Evolutionary conservation across 176 grass and related monocot species (phyloP).

Genomic region (Hyparrhenia diplandra): DNA sequence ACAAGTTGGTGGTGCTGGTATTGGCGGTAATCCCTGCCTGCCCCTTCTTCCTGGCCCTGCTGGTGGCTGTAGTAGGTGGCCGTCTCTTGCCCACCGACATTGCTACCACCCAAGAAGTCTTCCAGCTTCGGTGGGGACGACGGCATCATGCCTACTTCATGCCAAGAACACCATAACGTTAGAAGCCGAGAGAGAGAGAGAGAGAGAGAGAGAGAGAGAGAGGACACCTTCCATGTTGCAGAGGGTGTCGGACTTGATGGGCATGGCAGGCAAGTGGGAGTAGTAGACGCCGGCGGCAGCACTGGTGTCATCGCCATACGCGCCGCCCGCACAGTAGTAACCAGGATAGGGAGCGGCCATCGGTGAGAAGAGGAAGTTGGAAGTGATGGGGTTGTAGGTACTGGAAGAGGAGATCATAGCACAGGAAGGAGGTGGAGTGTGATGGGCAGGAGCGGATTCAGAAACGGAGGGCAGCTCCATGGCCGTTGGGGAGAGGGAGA

Average conservation of each 20-base stretch:
- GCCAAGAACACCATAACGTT: background rate
- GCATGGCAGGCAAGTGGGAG: constrained; percentile 57
- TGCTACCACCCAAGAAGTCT: constrained; percentile 89
- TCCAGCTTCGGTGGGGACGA: constrained; percentile 87
- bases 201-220: background rate
- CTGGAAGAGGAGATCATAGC: constrained; percentile 24
- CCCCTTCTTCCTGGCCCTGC: constrained; percentile 30
- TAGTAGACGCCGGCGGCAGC: constrained; percentile 61
- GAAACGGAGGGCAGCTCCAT: constrained; percentile 48
- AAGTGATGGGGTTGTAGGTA: constrained; percentile 16
- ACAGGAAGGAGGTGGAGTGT: constrained; percentile 7
- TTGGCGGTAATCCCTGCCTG: constrained; percentile 7
- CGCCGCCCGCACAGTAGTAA: constrained; percentile 59
- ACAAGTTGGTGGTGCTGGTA: constrained; percentile 46
- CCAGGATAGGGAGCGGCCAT: constrained; percentile 34
- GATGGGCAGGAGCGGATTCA: constrained; percentile 25
- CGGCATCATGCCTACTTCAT: constrained; percentile 57
- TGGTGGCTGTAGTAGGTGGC: constrained; percentile 65
- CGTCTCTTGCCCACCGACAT: constrained; percentile 27
- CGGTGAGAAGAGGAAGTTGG: constrained; percentile 67
- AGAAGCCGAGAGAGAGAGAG: background rate
- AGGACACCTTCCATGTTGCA: constrained; percentile 80
- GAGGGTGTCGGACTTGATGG: constrained; percentile 76
- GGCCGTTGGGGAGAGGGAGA: constrained; percentile 78
- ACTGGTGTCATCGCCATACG: constrained; percentile 50